Percentiles rank a stretch among this genome's conserved stretches.
These are phyloP conservation scores for Ceratocystis eucalypticola DNA, from an alignment of 2,329 filamentous ascomycete genomes.

Conservation along the genomic window DNA sequence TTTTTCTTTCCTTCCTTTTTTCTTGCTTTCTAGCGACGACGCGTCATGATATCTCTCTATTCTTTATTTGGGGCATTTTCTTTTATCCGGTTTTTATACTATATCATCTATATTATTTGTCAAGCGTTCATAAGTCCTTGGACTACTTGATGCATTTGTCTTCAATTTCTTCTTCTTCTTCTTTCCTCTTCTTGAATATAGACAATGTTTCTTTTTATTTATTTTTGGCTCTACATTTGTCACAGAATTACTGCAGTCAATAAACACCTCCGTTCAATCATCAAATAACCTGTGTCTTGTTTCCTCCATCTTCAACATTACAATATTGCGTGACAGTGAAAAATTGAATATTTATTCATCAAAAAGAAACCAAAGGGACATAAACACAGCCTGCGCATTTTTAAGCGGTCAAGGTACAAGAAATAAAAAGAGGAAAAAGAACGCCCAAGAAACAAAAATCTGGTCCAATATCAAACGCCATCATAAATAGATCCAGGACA, in stretches of 20 bases:
- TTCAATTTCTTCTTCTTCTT: neutral
- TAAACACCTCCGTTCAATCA: neutral
- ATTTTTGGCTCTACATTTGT: neutral
- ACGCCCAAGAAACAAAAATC: constrained; percentile 4
- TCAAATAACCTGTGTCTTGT: neutral
- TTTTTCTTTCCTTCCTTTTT: neutral
- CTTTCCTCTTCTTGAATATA: neutral
- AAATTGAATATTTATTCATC: neutral
- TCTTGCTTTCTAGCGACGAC: neutral
- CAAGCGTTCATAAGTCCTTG: too few relatives aligned
- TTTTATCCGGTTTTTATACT: neutral
- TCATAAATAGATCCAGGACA: constrained; percentile 1
- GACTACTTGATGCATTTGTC: too few relatives aligned
- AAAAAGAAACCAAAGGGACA: constrained; percentile 6
- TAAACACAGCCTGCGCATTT: constrained; percentile 4
- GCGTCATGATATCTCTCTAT: constrained; percentile 4
- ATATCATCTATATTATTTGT: neutral
- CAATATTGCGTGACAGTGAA: neutral
- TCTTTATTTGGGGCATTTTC: neutral
- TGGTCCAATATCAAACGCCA: neutral
- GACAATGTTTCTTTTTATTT: neutral
- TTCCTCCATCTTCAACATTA: neutral
- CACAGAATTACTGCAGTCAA: neutral
- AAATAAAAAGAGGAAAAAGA: neutral
- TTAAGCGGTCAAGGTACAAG: neutral